phyloP scores from a whole-genome alignment of 495 filamentous ascomycete species.

The Friedmanniomyces endolithicus region DNA sequence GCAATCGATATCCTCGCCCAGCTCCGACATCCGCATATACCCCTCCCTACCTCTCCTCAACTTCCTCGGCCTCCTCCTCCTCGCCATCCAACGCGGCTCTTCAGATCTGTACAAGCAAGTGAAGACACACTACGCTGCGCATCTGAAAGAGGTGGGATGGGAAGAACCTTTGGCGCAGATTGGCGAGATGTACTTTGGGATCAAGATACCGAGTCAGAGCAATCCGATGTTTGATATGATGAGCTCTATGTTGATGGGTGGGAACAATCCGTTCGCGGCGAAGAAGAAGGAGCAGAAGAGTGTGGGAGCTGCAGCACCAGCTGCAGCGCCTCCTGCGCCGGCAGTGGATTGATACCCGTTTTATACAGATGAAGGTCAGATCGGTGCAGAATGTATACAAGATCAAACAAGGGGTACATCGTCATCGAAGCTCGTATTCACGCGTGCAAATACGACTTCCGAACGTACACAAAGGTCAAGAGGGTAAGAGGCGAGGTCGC shows the following conservation, averaged over 20 bases:
- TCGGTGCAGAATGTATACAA: too few relatives aligned
- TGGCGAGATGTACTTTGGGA: conserved; percentile 96
- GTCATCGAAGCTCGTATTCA: too few relatives aligned
- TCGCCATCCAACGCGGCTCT: conserved; percentile 69
- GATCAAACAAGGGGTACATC: too few relatives aligned
- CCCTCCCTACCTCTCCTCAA: conserved; percentile 83
- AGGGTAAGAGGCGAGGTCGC: too few relatives aligned
- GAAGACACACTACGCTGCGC: conserved; percentile 62
- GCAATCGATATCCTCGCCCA: conserved; percentile 69
- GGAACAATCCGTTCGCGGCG: conserved; percentile 37
- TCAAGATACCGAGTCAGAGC: conserved; percentile 71
- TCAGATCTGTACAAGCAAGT: conserved; percentile 73
- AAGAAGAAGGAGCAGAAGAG: conserved; percentile 34
- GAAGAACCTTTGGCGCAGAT: conserved; percentile 74
- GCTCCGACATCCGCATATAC: conserved; percentile 66
- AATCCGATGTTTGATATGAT: conserved; percentile 97
- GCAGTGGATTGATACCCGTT: conserved; percentile 46
- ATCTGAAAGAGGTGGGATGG: conserved; percentile 67
- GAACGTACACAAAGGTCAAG: too few relatives aligned
- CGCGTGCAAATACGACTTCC: too few relatives aligned
- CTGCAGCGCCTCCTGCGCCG: conserved; percentile 28
- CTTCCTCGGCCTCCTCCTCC: conserved; percentile 71
- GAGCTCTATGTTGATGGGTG: conserved; percentile 75
- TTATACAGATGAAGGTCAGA: too few relatives aligned
- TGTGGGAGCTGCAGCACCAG: conserved; percentile 33